Evolutionary conservation across 352 stramenopile genomes (phyloP), one percentile per base, ranked within the genome.

Genomic region (Thalassiosira mediterranea): DNA sequence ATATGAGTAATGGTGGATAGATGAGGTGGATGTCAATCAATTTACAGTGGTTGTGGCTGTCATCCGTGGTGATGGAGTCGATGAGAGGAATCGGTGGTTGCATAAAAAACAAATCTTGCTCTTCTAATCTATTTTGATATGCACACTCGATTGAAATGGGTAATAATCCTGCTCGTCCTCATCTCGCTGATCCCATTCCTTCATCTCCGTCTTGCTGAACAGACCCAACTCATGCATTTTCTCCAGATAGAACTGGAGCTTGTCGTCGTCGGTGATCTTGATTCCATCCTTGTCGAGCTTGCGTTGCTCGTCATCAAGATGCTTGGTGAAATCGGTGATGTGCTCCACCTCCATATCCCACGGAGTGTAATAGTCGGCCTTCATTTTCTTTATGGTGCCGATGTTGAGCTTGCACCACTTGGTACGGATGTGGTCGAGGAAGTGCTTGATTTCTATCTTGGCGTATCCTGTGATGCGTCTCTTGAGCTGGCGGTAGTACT

Each of bases 201-300:
- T 21, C 53, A 62, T 62, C 8, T 62, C 53, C 28, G 1, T 38
- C n/a, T 62, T 62, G 53, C 28, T 23, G 25, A 62, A 62, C 19
- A 19, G 26, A 19, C 44, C 44, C n/a, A 10, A 28, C 23, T 34
- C 31, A 15, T 47, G 23, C 28, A 62, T 62, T 25, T 62, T 10
- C 4, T 62, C 31, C 3, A 62, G 1, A 29, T 40, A 40, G 10
- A 47, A 46, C 28, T 47, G 26, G 23, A 62, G 26, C 23, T 62
- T 62, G 26, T 47, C 31, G 38, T 40, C n/a, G 26, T 40, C n/a
- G 4, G 25, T 21, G 26, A 40, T 47, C 15, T 10, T 44, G 23
- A 62, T 38, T 8, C 44, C 31, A 32, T n/a, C 37, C 15, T 38
- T 19, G 3, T 48, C 53, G 10, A 47, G 4, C 3, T 23, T 19